phyloP scores from a whole-genome alignment of 495 filamentous ascomycete genomes.

The Margaritispora aquatica region DNA sequence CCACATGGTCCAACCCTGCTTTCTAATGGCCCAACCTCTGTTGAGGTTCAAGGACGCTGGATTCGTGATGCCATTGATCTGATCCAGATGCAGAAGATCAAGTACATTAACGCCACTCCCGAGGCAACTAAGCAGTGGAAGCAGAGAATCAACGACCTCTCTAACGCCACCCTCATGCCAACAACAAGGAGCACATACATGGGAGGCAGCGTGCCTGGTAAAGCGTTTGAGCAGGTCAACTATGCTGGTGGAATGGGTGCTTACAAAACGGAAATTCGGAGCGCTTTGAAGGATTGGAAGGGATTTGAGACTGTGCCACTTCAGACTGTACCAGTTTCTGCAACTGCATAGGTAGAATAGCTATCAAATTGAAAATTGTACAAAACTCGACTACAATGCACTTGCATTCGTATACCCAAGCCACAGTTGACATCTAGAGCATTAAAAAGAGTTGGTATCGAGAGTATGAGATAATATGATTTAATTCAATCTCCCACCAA shows the following conservation, averaged over 20 bases:
- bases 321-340: slow-evolving; percentile 16
- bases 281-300: slow-evolving; percentile 21
- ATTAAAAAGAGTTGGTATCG: no score
- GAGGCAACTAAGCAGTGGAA: slow-evolving; percentile 44
- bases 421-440: no score
- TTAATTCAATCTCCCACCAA: no score
- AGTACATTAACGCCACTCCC: slow-evolving; percentile 37
- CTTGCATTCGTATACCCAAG: no score
- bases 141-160: slow-evolving; percentile 31
- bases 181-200: slow-evolving; percentile 42
- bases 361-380: no score
- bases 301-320: slow-evolving; percentile 29
- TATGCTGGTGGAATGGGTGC: slow-evolving; percentile 34
- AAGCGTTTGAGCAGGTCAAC: slow-evolving; percentile 39
- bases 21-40: slow-evolving; percentile 43
- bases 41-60: slow-evolving; percentile 48
- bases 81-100: slow-evolving; percentile 35
- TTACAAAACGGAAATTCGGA: slow-evolving; percentile 35
- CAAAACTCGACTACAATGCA: no score
- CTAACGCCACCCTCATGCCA: slow-evolving; percentile 41
- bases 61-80: slow-evolving; percentile 41
- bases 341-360: background rate
- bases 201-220: slow-evolving; percentile 45
- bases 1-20: slow-evolving; percentile 33
- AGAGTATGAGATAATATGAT: no score